Conservation (phyloP, 495 filamentous ascomycete genomes). For the Aspergillus egyptiacus region DNA sequence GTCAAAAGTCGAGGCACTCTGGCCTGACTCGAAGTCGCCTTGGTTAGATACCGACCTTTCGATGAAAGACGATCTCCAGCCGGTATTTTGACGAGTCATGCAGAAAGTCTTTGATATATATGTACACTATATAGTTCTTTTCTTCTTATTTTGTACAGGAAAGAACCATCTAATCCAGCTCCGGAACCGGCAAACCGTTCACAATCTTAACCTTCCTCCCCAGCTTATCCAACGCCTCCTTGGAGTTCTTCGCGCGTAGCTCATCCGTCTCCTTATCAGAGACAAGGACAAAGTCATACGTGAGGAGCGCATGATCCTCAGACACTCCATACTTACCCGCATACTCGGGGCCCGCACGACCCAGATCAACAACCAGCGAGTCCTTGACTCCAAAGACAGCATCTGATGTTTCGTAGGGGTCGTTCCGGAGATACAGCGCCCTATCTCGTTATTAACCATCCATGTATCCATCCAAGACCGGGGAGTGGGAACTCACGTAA, state of each 20-base stretch:
- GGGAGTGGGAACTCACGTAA: slow-evolving; percentile 59
- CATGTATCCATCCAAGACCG: neutral
- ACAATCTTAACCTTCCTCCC: slow-evolving; percentile 73
- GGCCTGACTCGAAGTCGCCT: too few relatives aligned
- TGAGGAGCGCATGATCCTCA: slow-evolving; percentile 50
- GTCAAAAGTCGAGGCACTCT: too few relatives aligned
- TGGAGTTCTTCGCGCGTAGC: slow-evolving; percentile 64
- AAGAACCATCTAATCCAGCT: slow-evolving; percentile 47
- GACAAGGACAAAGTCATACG: slow-evolving; percentile 70
- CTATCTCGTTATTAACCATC: slow-evolving; percentile 27
- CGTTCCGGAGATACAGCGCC: slow-evolving; percentile 74
- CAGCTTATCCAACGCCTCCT: slow-evolving; percentile 61
- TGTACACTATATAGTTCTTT: too few relatives aligned
- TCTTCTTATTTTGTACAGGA: slow-evolving; percentile 1
- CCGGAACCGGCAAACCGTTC: slow-evolving; percentile 76
- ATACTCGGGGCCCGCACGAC: slow-evolving; percentile 54
- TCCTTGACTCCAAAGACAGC: slow-evolving; percentile 92
- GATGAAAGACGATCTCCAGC: too few relatives aligned
- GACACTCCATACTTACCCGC: slow-evolving; percentile 52
- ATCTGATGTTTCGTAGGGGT: slow-evolving; percentile 86
- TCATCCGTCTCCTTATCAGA: slow-evolving; percentile 63
- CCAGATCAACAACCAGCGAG: slow-evolving; percentile 69
- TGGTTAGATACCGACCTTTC: too few relatives aligned
- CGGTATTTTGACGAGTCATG: too few relatives aligned
- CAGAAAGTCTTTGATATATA: too few relatives aligned